Evolutionary conservation across 2,329 filamentous ascomycete species (phyloP), one percentile per base, ranked within the genome.

Genomic region (Pestalotiopsis sp.): DNA sequence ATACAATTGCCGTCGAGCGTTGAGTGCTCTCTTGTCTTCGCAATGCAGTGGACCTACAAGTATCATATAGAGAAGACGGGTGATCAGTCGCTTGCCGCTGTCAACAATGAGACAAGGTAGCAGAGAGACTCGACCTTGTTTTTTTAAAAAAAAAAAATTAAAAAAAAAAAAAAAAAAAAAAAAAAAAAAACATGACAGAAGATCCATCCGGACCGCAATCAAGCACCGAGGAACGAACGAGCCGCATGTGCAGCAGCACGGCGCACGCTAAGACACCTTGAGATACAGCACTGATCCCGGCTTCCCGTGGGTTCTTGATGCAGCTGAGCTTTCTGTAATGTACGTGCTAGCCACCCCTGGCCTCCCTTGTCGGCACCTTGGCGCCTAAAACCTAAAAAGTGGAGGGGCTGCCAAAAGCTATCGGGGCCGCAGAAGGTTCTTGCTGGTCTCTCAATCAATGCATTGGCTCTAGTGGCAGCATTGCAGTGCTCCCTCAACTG

Each of bases 401-500:
- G 25, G 59, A 62, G 59, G 59, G 59, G 59, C 27, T 38, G 58
- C 58, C 23, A 45, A 11, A 45, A 45, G 41, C 41, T 45, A 6
- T 14, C 17, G 45, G 17, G 45, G 17, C 45, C 45, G 20, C 20
- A n/a, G 45, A 4, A 39, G 38, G 57, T 13, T 27, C 57, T 23
- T 25, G 57, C 57, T 59, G 23, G 11, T 59, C 31, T 62, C 31
- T 36, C 31, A 36, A 31, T 31, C 27, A 31, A 36, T 36, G 31
- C 31, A 36, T 36, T 9, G 31, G 7, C 31, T 36, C 31, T 36
- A 36, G 31, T 36, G 31, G 31, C 31, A 36, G 59, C 59, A 62
- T 62, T 62, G 59, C 27, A 36, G 59, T 39, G 31, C 59, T 62
- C 59, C n/a, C 25, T 41, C 61, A 64, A 64, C 38, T 64, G 61